Conservation (phyloP, 2,329 filamentous ascomycete species). For the Phoma herbarum region DNA sequence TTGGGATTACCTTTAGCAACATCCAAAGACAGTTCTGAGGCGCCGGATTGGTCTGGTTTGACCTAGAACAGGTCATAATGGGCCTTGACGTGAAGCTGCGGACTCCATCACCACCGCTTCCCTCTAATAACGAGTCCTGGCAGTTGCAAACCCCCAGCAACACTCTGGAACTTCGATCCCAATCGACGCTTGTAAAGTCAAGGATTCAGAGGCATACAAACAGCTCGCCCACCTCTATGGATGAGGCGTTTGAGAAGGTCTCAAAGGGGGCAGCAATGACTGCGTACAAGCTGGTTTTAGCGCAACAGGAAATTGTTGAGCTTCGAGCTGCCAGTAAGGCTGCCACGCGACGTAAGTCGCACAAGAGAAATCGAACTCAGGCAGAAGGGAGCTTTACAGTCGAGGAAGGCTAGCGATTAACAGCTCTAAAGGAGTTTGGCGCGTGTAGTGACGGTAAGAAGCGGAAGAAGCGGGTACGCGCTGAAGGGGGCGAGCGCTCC, state of each 20-base stretch:
- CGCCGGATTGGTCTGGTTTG: slow-evolving; percentile 44
- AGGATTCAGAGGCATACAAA: neutral
- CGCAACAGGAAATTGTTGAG: neutral
- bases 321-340: neutral
- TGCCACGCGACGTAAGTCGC: neutral
- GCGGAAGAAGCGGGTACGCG: neutral
- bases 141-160: neutral
- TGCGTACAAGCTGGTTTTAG: neutral
- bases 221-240: neutral
- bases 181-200: neutral
- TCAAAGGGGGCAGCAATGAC: neutral
- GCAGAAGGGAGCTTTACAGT: neutral
- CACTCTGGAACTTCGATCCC: neutral
- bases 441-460: slow-evolving; percentile 2
- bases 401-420: too few species aligned
- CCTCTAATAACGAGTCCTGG: neutral
- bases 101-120: neutral
- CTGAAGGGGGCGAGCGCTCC: neutral
- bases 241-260: neutral
- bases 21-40: slow-evolving; percentile 35
- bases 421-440: too few species aligned
- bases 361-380: neutral
- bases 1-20: too few species aligned
- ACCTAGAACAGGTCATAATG: slow-evolving; percentile 25
- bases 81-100: neutral